Conservation (phyloP, 352 stramenopile genomes). For the Phytophthora rubi region DNA sequence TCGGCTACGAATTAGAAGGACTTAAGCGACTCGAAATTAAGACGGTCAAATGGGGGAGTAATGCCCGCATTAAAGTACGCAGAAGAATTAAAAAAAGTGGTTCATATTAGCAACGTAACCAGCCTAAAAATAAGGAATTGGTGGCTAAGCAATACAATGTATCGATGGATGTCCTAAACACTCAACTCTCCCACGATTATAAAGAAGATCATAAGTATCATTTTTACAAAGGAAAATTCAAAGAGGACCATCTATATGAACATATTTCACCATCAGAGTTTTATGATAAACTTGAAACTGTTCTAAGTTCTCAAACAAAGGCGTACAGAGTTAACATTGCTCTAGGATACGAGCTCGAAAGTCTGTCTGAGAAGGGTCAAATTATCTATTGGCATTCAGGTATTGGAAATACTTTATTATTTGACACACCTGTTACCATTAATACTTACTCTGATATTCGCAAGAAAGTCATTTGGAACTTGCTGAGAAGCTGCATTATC, state of each 20-base stretch:
- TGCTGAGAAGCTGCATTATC: not conserved
- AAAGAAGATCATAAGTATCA: constrained; percentile 1
- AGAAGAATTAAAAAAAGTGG: too few relatives aligned
- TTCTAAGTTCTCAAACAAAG: not conserved
- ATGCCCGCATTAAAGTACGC: too few relatives aligned
- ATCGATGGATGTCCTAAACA: constrained; percentile 1
- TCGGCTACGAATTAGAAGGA: too few relatives aligned
- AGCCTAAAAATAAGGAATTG: too few relatives aligned
- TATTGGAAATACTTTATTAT: not conserved
- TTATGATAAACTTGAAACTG: constrained; percentile 14
- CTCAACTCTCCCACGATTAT: constrained; percentile 2
- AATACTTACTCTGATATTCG: not conserved
- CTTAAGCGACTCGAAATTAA: too few relatives aligned
- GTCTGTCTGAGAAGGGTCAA: too few relatives aligned
- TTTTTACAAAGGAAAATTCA: constrained; percentile 7
- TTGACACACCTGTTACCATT: not conserved
- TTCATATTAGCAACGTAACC: too few relatives aligned
- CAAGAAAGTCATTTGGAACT: not conserved
- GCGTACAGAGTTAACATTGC: too few relatives aligned
- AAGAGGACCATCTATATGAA: constrained; percentile 7
- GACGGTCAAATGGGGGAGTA: too few relatives aligned
- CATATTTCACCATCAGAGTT: constrained; percentile 5
- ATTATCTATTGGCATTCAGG: not conserved
- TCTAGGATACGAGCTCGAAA: too few relatives aligned
- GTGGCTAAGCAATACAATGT: too few relatives aligned